phyloP scores from a whole-genome alignment of 139 green algal genomes.

The Chlamydomonas applanata region DNA sequence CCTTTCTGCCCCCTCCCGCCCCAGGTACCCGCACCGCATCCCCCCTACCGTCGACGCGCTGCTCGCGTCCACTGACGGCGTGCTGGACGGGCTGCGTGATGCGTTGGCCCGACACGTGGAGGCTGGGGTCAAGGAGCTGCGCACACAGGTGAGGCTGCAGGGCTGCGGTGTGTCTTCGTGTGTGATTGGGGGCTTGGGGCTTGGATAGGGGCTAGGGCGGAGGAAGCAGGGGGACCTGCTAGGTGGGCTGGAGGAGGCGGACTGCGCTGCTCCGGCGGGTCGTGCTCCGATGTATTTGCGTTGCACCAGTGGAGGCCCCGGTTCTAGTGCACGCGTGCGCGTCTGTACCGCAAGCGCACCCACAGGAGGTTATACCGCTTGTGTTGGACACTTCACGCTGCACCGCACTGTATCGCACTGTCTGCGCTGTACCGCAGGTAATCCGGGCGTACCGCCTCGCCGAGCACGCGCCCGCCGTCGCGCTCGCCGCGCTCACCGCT shows the following conservation, averaged over 20 bases:
- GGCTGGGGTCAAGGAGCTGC: slow-evolving; percentile 33
- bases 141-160: slow-evolving; percentile 34
- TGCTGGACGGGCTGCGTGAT: slow-evolving; percentile 39
- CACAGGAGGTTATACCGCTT: no score
- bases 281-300: no score
- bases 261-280: no score
- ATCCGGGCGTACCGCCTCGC: slow-evolving; percentile 41
- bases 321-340: no score
- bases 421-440: slow-evolving; percentile 34
- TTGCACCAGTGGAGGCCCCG: no score
- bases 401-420: no score
- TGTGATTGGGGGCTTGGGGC: neutral
- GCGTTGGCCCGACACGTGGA: slow-evolving; percentile 29
- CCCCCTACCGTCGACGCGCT: slow-evolving; percentile 29
- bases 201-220: neutral
- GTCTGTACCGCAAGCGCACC: no score
- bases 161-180: neutral
- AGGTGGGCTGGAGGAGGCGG: no score
- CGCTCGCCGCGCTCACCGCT: slow-evolving; percentile 16
- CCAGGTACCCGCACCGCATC: slow-evolving; percentile 40
- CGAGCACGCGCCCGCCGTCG: slow-evolving; percentile 47
- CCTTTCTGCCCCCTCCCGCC: neutral
- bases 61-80: slow-evolving; percentile 26
- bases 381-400: no score
- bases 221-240: no score